Base-by-base conservation (phyloP, 139 green algal genomes). In the Eudorina sp. region DNA sequence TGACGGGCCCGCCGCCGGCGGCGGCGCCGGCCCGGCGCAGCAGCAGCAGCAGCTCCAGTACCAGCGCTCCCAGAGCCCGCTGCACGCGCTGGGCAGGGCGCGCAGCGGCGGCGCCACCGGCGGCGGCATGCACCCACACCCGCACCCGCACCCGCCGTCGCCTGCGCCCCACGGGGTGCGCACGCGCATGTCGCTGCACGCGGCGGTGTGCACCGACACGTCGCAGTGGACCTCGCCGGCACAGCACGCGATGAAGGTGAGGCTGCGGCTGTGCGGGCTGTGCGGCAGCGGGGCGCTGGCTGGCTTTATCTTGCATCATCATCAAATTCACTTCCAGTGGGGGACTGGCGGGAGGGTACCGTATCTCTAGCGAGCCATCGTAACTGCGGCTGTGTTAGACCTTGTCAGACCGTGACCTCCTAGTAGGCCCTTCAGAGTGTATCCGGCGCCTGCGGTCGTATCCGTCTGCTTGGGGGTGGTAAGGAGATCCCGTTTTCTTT, bases 221-320 rank as follows among this genome's bases (percentile, higher is more conserved):
- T 19, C n/a, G 40, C 40, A n/a, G 31, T 84, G 76, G 76, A 72
- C 53, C 19, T 38, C 51, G 31, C 53, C 76, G 34, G 31, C 53
- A 53, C 40, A 60, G 34, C 36, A 64, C n/a, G 78, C 78, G 11
- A 64, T 85, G 43, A 73, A 73, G 78, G 55, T 85, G 78, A 3
- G 53, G 36, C 9, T 4, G 70, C 16, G 41, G 29, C n/a, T n/a
- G n/a, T n/a, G n/a, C n/a, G n/a, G n/a, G n/a, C n/a, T n/a, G n/a
- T n/a, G n/a, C n/a, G n/a, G n/a, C n/a, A n/a, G n/a, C n/a, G n/a
- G n/a, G n/a, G n/a, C n/a, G n/a, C n/a, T n/a, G n/a, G n/a, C n/a
- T n/a, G n/a, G n/a, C n/a, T n/a, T n/a, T n/a, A n/a, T n/a, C n/a
- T n/a, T n/a, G n/a, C n/a, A n/a, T n/a, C n/a, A n/a, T n/a, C n/a